Base-by-base conservation (phyloP, 2,329 filamentous ascomycete species). In the Fusarium haematococcum region DNA sequence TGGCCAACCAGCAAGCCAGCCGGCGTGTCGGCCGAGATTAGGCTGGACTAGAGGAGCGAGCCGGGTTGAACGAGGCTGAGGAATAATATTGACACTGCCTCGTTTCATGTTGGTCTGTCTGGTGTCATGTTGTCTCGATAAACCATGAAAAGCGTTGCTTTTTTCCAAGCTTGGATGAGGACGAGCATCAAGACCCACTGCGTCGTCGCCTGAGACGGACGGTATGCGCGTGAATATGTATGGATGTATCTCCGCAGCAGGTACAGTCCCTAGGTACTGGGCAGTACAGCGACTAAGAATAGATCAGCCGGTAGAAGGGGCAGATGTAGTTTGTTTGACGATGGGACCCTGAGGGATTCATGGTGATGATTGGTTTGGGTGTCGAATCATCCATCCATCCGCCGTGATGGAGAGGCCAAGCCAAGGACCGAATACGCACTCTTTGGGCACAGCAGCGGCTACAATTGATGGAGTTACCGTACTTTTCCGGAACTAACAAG, bases 71-170 rank as follows among this genome's bases (percentile, higher is more conserved):
- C 56, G 64, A 67, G 56, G 57, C 58, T 62, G 64, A 61, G 35
- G 37, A 23, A 27, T 20, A 54, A 52, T 54, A 52, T 54, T 20
- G 48, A 23, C 57, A 54, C 62, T 58, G 16, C 27, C 23, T 65
- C 62, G 62, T 65, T 65, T 65, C 62, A 65, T 37, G 50, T 58
- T 65, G 62, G 61, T 25, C 37, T 16, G 35, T 37, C 48, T 20
- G 23, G 48, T 62, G 37, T 54, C 39, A 45, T 70, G 30, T 35
- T 62, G 69, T 71, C 59, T 70, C 35, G 45, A 66, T 43, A 57
- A 54, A 41, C 30, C 50, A 32, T 48, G 33, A 23, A 39, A 33
- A n/a, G 39, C 43, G 10, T 65, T 58, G 41, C 62, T 65, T 41
- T 58, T 57, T 56, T 27, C 33, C 33, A 27, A 41, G 35, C 35